Base-by-base conservation (phyloP, 768 basidiomycete species). In the Pleurotus sapidus region DNA sequence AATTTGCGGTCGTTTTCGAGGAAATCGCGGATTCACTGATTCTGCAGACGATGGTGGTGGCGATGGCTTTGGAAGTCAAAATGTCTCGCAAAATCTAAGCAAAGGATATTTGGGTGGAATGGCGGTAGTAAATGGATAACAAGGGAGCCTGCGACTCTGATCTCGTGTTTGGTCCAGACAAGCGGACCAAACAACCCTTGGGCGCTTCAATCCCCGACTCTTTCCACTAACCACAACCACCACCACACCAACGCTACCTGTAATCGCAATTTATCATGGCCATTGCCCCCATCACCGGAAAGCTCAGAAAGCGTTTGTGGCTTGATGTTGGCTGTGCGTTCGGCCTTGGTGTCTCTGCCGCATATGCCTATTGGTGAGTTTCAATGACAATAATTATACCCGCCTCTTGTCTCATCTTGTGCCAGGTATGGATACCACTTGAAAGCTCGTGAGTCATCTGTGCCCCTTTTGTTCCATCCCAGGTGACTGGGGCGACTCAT, bases 281-380 rank as follows among this genome's bases (percentile, higher is more conserved):
- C 67, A 89, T 96, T 70, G 88, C 91, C 60, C 93, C 94, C 64
- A 94, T 96, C 73, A 90, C 90, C 51, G 94, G 94, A 71, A 93
- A 84, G 77, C 89, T 95, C 76, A 90, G 94, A 77, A 96, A 95
- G 76, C 81, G 86, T 66, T 85, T 95, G 74, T 91, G 91, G 85
- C 84, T 93, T 60, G 95, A 97, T 69, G 64, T 96, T 60, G 78
- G 84, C 47, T 77, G 83, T 65, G 82, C 84, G 39, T 68, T 95
- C 45, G 93, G 91, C 63, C 82, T 96, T 51, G 94, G 93, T 24
- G 62, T 87, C 55, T 77, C 84, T 48, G 77, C 81, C 9, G 93
- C 83, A 30, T 95, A 93, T 67, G 81, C 82, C 2, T 97, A 82
- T 77, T 97, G 94, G 94, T 95, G 60, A 63, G 90, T 80, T 46